phyloP scores from a whole-genome alignment of 768 basidiomycete genomes.

The Trametes coccinea region DNA sequence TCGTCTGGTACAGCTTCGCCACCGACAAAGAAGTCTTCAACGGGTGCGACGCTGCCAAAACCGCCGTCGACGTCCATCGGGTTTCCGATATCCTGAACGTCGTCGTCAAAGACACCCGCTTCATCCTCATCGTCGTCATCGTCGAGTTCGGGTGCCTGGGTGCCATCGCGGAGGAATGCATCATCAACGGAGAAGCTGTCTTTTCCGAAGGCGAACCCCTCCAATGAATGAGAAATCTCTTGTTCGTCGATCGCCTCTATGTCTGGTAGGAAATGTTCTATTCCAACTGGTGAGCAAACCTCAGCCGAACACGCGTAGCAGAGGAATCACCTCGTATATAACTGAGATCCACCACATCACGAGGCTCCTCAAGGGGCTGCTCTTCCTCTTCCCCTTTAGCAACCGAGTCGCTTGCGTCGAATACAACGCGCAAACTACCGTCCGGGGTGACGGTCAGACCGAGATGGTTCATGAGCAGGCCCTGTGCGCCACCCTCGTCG shows the following conservation, averaged over 20 bases:
- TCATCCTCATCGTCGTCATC: constrained; percentile 49
- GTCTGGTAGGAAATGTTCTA: constrained; percentile 76
- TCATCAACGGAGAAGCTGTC: constrained; percentile 65
- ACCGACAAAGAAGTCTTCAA: constrained; percentile 70
- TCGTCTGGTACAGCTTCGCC: constrained; percentile 57
- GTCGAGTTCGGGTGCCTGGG: constrained; percentile 39
- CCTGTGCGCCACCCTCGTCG: constrained; percentile 96
- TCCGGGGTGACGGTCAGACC: constrained; percentile 75
- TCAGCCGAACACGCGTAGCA: constrained; percentile 2
- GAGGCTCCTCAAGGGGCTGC: constrained; percentile 65
- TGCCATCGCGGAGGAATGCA: constrained; percentile 58
- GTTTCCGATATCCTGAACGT: constrained; percentile 36
- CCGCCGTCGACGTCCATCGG: constrained; percentile 44
- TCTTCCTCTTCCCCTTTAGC: constrained; percentile 74
- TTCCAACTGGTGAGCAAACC: constrained; percentile 14
- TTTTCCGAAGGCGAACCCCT: constrained; percentile 80
- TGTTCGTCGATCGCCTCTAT: constrained; percentile 60
- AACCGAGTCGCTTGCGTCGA: constrained; percentile 93
- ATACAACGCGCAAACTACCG: constrained; percentile 85
- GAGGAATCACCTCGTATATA: constrained; percentile 55
- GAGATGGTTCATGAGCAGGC: constrained; percentile 95
- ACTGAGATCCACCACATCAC: constrained; percentile 65
- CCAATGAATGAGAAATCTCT: constrained; percentile 79
- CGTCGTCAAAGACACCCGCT: constrained; percentile 34
- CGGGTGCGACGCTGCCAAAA: constrained; percentile 36